Evolutionary conservation across 495 filamentous ascomycete species (phyloP), one percentile per base, ranked within the genome.

Genomic region (Trichoderma orchidacearum): DNA sequence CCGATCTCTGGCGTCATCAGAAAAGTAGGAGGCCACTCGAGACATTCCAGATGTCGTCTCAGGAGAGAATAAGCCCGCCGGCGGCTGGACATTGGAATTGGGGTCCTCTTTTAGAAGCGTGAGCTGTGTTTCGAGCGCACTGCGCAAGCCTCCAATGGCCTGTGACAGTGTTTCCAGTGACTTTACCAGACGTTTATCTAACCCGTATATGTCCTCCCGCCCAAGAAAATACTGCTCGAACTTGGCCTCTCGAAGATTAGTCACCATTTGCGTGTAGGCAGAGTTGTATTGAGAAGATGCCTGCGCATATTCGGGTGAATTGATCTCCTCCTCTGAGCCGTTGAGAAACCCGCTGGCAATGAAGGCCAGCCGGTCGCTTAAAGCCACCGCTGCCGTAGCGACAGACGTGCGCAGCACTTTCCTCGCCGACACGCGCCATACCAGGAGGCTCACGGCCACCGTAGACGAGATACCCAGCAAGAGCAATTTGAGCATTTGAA

Each of bases 401-500:
- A 96, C 81, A 30, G 86, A 84, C 53, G 86, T 71, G 35, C 88
- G 83, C 56, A 96, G 75, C 53, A 88, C 80, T 32, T 72, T 79
- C 9, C 89, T 79, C 21, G 92, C 92, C 36, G 86, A 93, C 7
- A 86, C 80, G 18, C 92, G 89, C 75, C 88, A 87, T 32, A 96
- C 72, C 38, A 85, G 59, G 32, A 96, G 75, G 36, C 86, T 89
- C 5, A 96, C 84, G n/a, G 79, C 68, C 21, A 86, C 87, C 7
- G 90, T 84, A 51, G 79, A 78, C 8, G 81, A 80, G 15, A 93
- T 83, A 6, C 89, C 91, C 86, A 96, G 89, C 30, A 91, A 62
- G 15, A 98, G 79, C 80, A 96, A 95, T 63, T 90, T 91, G 63
- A 95, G 69, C 15, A 95, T 87, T 70, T 96, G 91, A 12, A 79